phyloP scores from a whole-genome alignment of 2,329 filamentous ascomycete species.

The Sclerotinia subarctica region DNA sequence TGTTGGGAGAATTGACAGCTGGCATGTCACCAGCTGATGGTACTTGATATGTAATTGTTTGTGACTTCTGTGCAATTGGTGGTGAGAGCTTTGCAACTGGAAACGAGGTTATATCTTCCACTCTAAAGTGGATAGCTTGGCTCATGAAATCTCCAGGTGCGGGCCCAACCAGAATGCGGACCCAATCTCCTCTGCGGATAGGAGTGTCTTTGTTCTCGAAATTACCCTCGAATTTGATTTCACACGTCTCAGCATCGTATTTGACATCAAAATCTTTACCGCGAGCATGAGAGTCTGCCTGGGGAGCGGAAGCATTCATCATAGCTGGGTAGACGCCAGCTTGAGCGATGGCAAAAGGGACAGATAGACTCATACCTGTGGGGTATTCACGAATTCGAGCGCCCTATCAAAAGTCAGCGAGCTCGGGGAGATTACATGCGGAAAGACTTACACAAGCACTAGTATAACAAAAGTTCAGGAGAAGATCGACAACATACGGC shows the following conservation, averaged over 20 bases:
- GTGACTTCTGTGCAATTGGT: conserved; percentile 11
- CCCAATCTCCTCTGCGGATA: conserved; percentile 35
- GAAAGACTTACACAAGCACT: conserved; percentile 32
- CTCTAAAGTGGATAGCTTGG: conserved; percentile 28
- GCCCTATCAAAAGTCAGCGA: conserved; percentile 17
- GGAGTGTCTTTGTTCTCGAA: conserved; percentile 26
- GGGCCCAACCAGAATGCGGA: conserved; percentile 24
- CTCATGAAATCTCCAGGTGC: conserved; percentile 16
- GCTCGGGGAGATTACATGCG: background rate
- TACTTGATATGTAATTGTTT: background rate
- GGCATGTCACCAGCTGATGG: conserved; percentile 29
- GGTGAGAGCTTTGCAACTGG: conserved; percentile 32
- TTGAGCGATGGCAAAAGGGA: conserved; percentile 27
- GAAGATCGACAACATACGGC: conserved; percentile 78
- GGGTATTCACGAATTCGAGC: conserved; percentile 36
- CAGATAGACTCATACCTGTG: conserved; percentile 37
- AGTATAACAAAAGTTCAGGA: conserved; percentile 77
- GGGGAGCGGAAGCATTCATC: background rate
- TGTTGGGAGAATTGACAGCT: conserved; percentile 31
- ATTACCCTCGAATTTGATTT: conserved; percentile 29
- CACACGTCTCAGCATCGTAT: conserved; percentile 26
- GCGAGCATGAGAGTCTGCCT: background rate
- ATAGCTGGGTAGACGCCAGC: background rate
- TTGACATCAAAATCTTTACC: conserved; percentile 23
- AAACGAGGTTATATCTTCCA: conserved; percentile 32